Base-by-base conservation (phyloP, 2,329 filamentous ascomycete genomes). In the Aspergillus neotritici region DNA sequence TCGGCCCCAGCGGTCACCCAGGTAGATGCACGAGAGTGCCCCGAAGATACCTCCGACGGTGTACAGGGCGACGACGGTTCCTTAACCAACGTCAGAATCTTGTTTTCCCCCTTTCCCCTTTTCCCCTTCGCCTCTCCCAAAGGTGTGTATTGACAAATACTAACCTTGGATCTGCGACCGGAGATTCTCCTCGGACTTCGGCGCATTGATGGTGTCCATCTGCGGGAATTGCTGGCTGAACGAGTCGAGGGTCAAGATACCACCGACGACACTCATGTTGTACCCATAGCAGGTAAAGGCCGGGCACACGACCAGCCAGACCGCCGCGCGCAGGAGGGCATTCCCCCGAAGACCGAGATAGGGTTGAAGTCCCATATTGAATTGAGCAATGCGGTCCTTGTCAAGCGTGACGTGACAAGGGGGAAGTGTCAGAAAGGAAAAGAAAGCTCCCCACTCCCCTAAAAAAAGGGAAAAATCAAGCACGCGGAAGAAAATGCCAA, bases 171-270 rank as follows among this genome's bases (percentile, higher is more conserved):
- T 60, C 6, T 66, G 71, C 5, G 70, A 69, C 47, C 73, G 71
- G 45, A 67, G 54, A 3, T 62, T 47, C 21, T 50, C 43, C 35
- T 53, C 33, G 10, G 34, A 60, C 7, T 70, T 72, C 5, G 49
- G 61, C 5, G 68, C 63, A 50, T 70, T 61, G 41, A 70, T 47
- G 0, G 73, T 76, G 56, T 77, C 65, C 53, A 76, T 74, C 44
- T 68, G 53, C 2, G 74, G 74, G 49, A 78, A 77, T 28, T 65
- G 65, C 31, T 65, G 55, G 3, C 77, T 66, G 55, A 85, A 86
- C 10, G 73, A 71, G 42, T 74, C 65, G 55, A 89, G 75, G 2
- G 83, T 86, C 37, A 90, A 67, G 25, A 76, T 55, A 12, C 74
- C 73, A n/a, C 73, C 73, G 11, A 70, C 63, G 31, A 70, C 70